phyloP scores from a whole-genome alignment of 2,329 filamentous ascomycete genomes.

The Escovopsis weberi region DNA sequence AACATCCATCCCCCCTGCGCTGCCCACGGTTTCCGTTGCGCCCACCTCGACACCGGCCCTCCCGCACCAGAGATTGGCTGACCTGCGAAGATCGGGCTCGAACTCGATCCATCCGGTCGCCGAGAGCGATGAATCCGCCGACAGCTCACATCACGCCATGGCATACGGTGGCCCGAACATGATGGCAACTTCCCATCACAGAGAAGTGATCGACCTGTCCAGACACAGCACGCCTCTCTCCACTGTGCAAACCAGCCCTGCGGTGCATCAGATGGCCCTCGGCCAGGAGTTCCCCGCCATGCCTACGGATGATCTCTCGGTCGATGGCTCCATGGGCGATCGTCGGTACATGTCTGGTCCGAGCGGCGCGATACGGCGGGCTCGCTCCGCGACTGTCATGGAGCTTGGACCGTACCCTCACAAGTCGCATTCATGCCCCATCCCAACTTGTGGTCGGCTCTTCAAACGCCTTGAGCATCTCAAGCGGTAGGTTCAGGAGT shows the following conservation, averaged over 20 bases:
- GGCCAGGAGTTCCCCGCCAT: constrained; percentile 57
- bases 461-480: constrained; percentile 99
- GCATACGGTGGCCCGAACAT: constrained; percentile 57
- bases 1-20: constrained; percentile 76
- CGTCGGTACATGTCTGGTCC: constrained; percentile 55
- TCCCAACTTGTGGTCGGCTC: constrained; percentile 87
- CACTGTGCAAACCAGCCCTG: constrained; percentile 68
- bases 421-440: constrained; percentile 98
- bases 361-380: constrained; percentile 70
- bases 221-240: constrained; percentile 83
- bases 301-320: constrained; percentile 45
- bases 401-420: constrained; percentile 92
- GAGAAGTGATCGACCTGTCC: constrained; percentile 70
- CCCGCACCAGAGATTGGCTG: constrained; percentile 72
- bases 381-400: constrained; percentile 89
- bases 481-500: constrained; percentile 57
- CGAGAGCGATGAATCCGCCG: constrained; percentile 63
- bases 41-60: constrained; percentile 45
- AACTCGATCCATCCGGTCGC: constrained; percentile 69
- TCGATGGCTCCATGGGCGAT: constrained; percentile 36
- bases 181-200: constrained; percentile 48
- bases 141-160: constrained; percentile 66
- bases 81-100: constrained; percentile 82
- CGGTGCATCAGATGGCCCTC: constrained; percentile 53
- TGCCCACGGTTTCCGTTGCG: constrained; percentile 54